Evolutionary conservation across 495 filamentous ascomycete species (phyloP).

Genomic region (Aspergillus olivimuriae): DNA sequence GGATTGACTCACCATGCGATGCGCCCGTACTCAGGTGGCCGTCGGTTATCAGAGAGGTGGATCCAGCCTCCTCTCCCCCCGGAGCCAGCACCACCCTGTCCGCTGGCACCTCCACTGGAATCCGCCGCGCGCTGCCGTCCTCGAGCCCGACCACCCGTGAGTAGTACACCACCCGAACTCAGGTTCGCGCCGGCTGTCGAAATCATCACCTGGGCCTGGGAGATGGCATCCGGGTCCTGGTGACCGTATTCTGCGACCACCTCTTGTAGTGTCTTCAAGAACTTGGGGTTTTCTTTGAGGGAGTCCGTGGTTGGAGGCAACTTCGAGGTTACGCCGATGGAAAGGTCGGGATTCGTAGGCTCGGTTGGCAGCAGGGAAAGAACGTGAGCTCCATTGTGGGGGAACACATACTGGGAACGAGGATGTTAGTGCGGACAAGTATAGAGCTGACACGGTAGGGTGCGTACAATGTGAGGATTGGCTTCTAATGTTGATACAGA

Average conservation of each 20-base stretch:
- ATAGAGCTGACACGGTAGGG: not conserved
- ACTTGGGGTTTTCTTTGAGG: constrained; percentile 70
- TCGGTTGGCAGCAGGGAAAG: constrained; percentile 70
- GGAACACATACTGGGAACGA: constrained; percentile 63
- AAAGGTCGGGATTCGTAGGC: constrained; percentile 60
- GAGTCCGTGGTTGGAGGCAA: constrained; percentile 72
- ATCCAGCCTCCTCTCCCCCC: constrained; percentile 81
- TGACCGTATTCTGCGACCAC: constrained; percentile 64
- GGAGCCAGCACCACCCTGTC: constrained; percentile 77
- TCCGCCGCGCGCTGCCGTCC: constrained; percentile 32
- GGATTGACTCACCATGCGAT: constrained; percentile 59
- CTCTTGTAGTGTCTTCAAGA: constrained; percentile 67
- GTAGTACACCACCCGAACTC: constrained; percentile 58
- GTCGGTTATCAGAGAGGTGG: constrained; percentile 76
- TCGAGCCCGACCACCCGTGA: constrained; percentile 36
- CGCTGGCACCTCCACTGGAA: constrained; percentile 70
- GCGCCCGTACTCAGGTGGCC: constrained; percentile 82
- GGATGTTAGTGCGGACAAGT: constrained; percentile 11
- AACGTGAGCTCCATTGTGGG: constrained; percentile 41
- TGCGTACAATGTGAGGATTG: constrained; percentile 50
- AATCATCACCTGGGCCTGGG: constrained; percentile 73
- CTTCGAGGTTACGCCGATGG: constrained; percentile 67
- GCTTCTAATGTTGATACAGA: constrained; percentile 47
- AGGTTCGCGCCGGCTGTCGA: constrained; percentile 69
- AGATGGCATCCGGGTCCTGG: constrained; percentile 63